Conservation (phyloP, 2,329 filamentous ascomycete species). For the Colletotrichum spaethianum region DNA sequence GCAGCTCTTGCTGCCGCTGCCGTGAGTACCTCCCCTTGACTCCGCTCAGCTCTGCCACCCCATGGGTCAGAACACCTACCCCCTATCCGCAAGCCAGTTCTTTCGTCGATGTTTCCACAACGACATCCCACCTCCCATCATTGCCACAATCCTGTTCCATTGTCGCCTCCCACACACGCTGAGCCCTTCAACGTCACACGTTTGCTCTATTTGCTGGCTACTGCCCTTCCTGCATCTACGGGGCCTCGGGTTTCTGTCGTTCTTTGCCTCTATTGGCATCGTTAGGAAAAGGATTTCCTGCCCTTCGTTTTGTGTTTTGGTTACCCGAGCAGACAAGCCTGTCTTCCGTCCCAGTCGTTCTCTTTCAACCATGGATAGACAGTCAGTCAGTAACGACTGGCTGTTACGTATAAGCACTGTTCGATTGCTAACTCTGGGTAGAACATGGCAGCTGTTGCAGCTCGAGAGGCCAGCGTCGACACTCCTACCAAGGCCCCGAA, state of each 20-base stretch:
- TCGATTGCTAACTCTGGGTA: constrained; percentile 40
- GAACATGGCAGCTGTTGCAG: constrained; percentile 55
- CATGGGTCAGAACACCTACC: not conserved
- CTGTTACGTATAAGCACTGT: not conserved
- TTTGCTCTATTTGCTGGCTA: constrained; percentile 35
- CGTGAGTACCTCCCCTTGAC: constrained; percentile 19
- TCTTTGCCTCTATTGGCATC: constrained; percentile 22
- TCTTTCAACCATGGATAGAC: constrained; percentile 21
- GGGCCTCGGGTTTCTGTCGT: constrained; percentile 22
- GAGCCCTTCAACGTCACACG: constrained; percentile 12
- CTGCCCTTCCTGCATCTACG: constrained; percentile 10
- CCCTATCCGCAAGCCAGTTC: constrained; percentile 19
- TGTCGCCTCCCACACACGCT: constrained; percentile 17
- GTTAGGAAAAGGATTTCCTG: constrained; percentile 21
- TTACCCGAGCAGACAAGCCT: constrained; percentile 17
- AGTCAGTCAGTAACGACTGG: constrained; percentile 36
- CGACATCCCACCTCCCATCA: constrained; percentile 17
- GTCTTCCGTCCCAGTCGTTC: constrained; percentile 24
- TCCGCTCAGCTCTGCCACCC: not conserved
- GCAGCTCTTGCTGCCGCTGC: constrained; percentile 38
- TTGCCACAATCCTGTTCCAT: constrained; percentile 1
- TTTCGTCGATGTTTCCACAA: constrained; percentile 10
- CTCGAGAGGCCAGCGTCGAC: constrained; percentile 12
- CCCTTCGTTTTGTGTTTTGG: constrained; percentile 38
- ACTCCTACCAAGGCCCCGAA: constrained; percentile 13